Evolutionary conservation across 2,329 filamentous ascomycete genomes (phyloP).

Genomic region (Cadophora malorum): DNA sequence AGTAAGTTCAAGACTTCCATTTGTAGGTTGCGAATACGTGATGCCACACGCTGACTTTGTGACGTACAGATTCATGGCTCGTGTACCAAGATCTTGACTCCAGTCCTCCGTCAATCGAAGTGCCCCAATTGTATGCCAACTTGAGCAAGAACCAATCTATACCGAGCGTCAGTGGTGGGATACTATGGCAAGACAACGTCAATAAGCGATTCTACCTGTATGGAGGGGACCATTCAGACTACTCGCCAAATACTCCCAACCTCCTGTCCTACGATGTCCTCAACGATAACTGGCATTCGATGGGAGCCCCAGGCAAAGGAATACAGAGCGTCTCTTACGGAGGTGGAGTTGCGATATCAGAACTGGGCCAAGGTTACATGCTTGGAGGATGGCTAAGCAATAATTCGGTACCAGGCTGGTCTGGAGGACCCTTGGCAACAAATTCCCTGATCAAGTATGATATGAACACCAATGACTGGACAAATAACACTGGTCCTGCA

Average conservation of each 20-base stretch:
- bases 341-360: conserved; percentile 60
- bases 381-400: conserved; percentile 68
- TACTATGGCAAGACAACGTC: conserved; percentile 64
- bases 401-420: conserved; percentile 58
- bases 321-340: conserved; percentile 61
- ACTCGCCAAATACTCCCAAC: conserved; percentile 53
- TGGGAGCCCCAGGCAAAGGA: conserved; percentile 47
- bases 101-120: conserved; percentile 47
- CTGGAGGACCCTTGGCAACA: conserved; percentile 54
- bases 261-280: conserved; percentile 65
- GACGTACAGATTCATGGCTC: conserved; percentile 56
- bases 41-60: background rate
- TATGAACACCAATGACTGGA: conserved; percentile 58
- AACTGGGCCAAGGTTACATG: conserved; percentile 63
- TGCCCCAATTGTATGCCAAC: conserved; percentile 61
- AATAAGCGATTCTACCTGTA: conserved; percentile 70
- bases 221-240: conserved; percentile 59
- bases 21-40: background rate
- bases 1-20: conserved; percentile 52
- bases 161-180: conserved; percentile 56
- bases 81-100: conserved; percentile 62
- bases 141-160: conserved; percentile 64
- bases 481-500: conserved; percentile 58
- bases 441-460: conserved; percentile 62
- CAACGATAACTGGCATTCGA: conserved; percentile 60